A percentile compares a stretch with the other conserved stretches of the same genome.
Conservation (phyloP, 495 filamentous ascomycete genomes). For the Penicillium simplicissimum region DNA sequence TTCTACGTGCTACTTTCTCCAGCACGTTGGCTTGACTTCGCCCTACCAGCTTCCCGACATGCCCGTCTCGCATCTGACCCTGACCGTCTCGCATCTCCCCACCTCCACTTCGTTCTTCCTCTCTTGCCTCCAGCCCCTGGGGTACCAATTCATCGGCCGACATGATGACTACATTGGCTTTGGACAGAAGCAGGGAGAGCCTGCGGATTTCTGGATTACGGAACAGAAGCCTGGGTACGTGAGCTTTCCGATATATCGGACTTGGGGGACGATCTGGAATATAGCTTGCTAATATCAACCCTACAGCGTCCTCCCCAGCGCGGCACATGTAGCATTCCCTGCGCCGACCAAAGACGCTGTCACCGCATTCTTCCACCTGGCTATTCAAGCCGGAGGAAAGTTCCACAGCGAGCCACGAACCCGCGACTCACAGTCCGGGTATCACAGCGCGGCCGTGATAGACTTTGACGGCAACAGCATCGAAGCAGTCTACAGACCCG, state of each 20-base stretch:
- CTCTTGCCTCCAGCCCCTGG: slow-evolving; percentile 70
- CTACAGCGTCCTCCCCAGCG: slow-evolving; percentile 47
- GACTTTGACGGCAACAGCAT: slow-evolving; percentile 64
- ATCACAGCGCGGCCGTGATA: slow-evolving; percentile 61
- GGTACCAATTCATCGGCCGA: slow-evolving; percentile 65
- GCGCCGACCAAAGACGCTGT: slow-evolving; percentile 55
- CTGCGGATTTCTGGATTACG: slow-evolving; percentile 60
- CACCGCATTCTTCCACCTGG: slow-evolving; percentile 59
- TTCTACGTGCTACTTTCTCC: background rate
- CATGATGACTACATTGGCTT: slow-evolving; percentile 57
- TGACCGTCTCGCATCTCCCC: slow-evolving; percentile 73
- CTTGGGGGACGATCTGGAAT: background rate
- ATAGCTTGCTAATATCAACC: slow-evolving; percentile 17
- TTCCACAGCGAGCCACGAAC: slow-evolving; percentile 56
- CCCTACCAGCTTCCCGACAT: slow-evolving; percentile 35
- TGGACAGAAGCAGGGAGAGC: slow-evolving; percentile 51
- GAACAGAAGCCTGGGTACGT: slow-evolving; percentile 57
- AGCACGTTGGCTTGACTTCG: slow-evolving; percentile 16
- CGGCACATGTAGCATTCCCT: slow-evolving; percentile 60
- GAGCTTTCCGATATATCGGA: background rate
- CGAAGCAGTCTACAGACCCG: slow-evolving; percentile 56
- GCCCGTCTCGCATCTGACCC: slow-evolving; percentile 59
- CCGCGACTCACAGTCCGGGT: slow-evolving; percentile 51
- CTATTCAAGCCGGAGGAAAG: slow-evolving; percentile 57
- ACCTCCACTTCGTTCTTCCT: slow-evolving; percentile 81